Evolutionary conservation across 1,284 basidiomycete species (phyloP).

Genomic region (Xerocomus amazonicus): DNA sequence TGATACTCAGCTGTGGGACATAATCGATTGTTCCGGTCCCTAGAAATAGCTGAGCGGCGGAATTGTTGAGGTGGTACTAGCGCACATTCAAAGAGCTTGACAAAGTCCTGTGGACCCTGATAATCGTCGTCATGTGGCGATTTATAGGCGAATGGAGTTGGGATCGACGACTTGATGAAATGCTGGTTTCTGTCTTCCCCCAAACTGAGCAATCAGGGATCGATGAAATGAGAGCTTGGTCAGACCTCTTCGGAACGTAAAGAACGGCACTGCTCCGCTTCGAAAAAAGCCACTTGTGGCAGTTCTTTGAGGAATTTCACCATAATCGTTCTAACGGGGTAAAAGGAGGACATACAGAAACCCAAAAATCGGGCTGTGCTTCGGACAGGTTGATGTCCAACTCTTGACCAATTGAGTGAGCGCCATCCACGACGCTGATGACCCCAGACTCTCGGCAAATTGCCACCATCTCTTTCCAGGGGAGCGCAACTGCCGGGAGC

Average conservation of each 20-base stretch:
- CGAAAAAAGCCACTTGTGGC: slow-evolving; percentile 81
- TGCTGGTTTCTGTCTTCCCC: slow-evolving; percentile 56
- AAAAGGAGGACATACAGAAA: slow-evolving; percentile 50
- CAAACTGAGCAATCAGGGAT: not conserved
- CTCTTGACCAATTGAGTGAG: slow-evolving; percentile 78
- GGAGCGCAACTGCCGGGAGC: slow-evolving; percentile 67
- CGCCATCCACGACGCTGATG: slow-evolving; percentile 76
- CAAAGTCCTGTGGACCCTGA: slow-evolving; percentile 43
- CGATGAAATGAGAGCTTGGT: not conserved
- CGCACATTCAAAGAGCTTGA: slow-evolving; percentile 59
- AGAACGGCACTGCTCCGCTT: slow-evolving; percentile 72
- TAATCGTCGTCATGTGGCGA: slow-evolving; percentile 37
- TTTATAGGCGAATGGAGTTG: slow-evolving; percentile 64
- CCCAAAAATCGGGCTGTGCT: slow-evolving; percentile 74
- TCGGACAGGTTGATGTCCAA: slow-evolving; percentile 56
- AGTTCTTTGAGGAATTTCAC: slow-evolving; percentile 46
- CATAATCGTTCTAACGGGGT: not conserved
- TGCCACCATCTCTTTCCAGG: slow-evolving; percentile 76
- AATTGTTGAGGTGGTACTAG: not conserved
- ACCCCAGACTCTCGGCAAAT: slow-evolving; percentile 69
- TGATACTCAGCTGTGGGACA: slow-evolving; percentile 51
- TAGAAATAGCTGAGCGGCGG: slow-evolving; percentile 25
- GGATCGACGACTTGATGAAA: slow-evolving; percentile 70
- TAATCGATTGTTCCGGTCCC: slow-evolving; percentile 73
- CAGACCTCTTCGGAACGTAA: slow-evolving; percentile 74